phyloP scores from a whole-genome alignment of 768 basidiomycete genomes.

The Lactifluus pinguis region DNA sequence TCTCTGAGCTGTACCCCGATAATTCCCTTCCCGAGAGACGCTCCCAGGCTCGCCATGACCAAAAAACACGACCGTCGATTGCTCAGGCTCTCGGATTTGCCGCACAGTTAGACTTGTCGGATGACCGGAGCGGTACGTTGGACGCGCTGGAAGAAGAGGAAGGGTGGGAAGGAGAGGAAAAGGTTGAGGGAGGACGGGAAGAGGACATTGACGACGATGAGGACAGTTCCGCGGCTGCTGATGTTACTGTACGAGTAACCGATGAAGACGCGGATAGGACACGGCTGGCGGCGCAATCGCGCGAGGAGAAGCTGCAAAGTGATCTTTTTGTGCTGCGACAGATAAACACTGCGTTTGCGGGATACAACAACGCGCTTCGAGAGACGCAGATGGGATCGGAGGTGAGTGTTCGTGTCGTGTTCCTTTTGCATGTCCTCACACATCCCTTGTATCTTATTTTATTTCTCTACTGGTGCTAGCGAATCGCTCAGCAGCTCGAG shows the following conservation, averaged over 20 bases:
- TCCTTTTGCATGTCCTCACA: neutral
- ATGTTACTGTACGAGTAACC: slow-evolving; percentile 23
- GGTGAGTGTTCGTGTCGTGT: slow-evolving; percentile 30
- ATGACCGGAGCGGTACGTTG: neutral
- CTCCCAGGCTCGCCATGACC: slow-evolving; percentile 6
- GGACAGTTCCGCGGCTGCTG: slow-evolving; percentile 15
- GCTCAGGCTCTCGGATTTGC: slow-evolving; percentile 12
- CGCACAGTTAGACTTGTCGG: neutral
- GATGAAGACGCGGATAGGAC: slow-evolving; percentile 17
- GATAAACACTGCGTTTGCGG: slow-evolving; percentile 58
- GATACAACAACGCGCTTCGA: slow-evolving; percentile 58
- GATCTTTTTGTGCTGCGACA: slow-evolving; percentile 68
- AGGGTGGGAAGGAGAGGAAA: slow-evolving; percentile 4
- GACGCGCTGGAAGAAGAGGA: slow-evolving; percentile 13
- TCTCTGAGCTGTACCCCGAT: slow-evolving; percentile 46
- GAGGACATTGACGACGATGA: slow-evolving; percentile 18
- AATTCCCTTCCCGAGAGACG: slow-evolving; percentile 25
- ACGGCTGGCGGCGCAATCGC: slow-evolving; percentile 28
- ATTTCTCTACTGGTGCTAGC: slow-evolving; percentile 26
- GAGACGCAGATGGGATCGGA: slow-evolving; percentile 62
- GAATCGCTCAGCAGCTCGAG: slow-evolving; percentile 54
- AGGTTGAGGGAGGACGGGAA: slow-evolving; percentile 13
- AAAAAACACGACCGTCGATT: slow-evolving; percentile 7
- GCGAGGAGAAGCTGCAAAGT: slow-evolving; percentile 67
- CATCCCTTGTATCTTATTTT: neutral